These are phyloP conservation scores for Ogataea philodendri DNA, from an alignment of 805 yeast genomes.

Conservation along the genomic window DNA sequence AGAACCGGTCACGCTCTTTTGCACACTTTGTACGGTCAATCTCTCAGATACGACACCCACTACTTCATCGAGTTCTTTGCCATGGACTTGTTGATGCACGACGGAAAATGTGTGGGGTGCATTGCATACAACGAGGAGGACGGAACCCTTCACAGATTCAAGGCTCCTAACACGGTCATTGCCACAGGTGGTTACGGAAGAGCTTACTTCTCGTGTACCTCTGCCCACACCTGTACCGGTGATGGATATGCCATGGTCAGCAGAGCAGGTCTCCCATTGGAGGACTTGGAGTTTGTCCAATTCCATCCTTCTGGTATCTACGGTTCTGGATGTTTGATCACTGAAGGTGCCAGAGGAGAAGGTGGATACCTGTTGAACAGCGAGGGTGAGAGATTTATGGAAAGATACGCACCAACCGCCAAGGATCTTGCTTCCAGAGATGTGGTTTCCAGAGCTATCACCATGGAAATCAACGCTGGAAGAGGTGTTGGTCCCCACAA, in stretches of 20 bases:
- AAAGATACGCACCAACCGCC: slow-evolving; percentile 98
- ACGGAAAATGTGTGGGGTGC: slow-evolving; percentile 95
- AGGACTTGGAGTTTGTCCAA: slow-evolving; percentile 96
- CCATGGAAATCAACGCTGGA: slow-evolving; percentile 97
- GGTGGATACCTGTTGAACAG: slow-evolving; percentile 96
- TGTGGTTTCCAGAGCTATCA: slow-evolving; percentile 96
- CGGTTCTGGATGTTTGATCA: slow-evolving; percentile 97
- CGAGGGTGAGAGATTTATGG: slow-evolving; percentile 99
- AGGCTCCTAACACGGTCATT: slow-evolving; percentile 92
- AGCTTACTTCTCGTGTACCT: slow-evolving; percentile 97
- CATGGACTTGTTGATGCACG: slow-evolving; percentile 87
- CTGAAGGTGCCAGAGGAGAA: slow-evolving; percentile 99
- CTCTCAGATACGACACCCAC: slow-evolving; percentile 94
- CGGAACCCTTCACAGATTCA: slow-evolving; percentile 96
- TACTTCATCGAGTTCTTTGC: slow-evolving; percentile 98
- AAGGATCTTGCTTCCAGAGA: slow-evolving; percentile 98
- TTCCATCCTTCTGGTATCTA: slow-evolving; percentile 99
- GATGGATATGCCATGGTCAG: slow-evolving; percentile 98
- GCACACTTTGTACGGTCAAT: slow-evolving; percentile 95
- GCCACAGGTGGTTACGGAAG: slow-evolving; percentile 99
- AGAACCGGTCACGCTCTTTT: slow-evolving; percentile 97
- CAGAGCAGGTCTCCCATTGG: slow-evolving; percentile 96
- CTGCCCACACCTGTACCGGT: slow-evolving; percentile 99
- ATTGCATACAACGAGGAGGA: slow-evolving; percentile 98
- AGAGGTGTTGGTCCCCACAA: slow-evolving; percentile 97